Base-by-base conservation (phyloP, 2,329 filamentous ascomycete species). In the Parasarocladium wereldwijsianum region DNA sequence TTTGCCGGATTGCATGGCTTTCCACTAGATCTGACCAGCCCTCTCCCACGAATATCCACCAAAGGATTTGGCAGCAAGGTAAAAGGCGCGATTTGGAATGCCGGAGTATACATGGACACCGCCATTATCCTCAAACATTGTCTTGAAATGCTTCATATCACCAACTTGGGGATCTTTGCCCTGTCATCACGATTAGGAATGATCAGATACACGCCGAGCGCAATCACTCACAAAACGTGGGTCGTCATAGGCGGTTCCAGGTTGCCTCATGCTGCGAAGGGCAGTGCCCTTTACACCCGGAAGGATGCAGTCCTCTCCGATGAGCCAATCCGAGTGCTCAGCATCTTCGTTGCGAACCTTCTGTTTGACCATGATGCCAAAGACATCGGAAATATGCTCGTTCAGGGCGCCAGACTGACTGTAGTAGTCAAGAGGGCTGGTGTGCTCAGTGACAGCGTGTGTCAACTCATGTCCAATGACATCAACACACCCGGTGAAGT, bases 381-480 rank as follows among this genome's bases (percentile, higher is more conserved):
- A 70, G 2, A 62, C 60, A 38, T 72, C 67, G 0, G 66, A 62
- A 18, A 70, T 39, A 37, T 66, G 62, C 44, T 72, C 67, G 35
- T 71, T 71, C 22, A 72, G 50, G 10, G 66, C 66, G 12, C 67
- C 67, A 10, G 60, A 48, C 42, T 71, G 60, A 21, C 52, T 57
- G n/a, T 45, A 38, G 40, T 71, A 71, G 29, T 59, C 47, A 7
- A 72, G 55, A 2, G 58, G 56, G 8, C 55, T 57, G 3, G 60
- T 63, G 41, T 64, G 50, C 38, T 68, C 57, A 1, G 59, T 65
- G 13, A 72, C 53, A 17, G 62, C 66, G 39, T 71, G 67, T 21
- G 64, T 69, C 13, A 70, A 47, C 38, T 71, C 67, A 37, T 70
- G 66, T 3, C 62, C 66, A 33, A 71, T 68, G 31, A 71, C 64